Percentiles rank a stretch among this genome's conserved stretches.
These are phyloP conservation scores for Dactylorhiza incarnata DNA, from an alignment of 106 monocot species.

Conservation along the genomic window DNA sequence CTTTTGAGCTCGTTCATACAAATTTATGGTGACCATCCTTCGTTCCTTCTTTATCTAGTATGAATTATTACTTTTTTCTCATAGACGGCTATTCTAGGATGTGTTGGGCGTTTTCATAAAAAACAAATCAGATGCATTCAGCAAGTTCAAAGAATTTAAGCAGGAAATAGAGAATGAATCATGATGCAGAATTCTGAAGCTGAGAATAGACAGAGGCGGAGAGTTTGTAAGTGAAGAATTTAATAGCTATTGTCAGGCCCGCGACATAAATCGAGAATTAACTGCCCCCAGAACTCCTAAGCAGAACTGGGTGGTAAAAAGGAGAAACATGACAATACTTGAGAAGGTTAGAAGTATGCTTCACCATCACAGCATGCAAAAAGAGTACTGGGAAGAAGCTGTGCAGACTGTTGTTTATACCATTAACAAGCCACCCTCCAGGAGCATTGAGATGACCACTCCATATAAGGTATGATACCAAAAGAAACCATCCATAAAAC, in stretches of 20 bases:
- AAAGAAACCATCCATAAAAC: not conserved
- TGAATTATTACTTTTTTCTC: not conserved
- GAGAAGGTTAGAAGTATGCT: not conserved
- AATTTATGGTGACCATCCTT: not conserved
- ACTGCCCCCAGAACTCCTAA: too few relatives aligned
- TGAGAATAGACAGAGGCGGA: too few relatives aligned
- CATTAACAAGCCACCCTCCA: not conserved
- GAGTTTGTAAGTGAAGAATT: not conserved
- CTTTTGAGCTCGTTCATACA: not conserved
- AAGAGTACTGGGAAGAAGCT: too few relatives aligned
- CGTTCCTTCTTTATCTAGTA: not conserved
- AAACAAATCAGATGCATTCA: not conserved
- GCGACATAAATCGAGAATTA: too few relatives aligned
- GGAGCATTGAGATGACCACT: not conserved
- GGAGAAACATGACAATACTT: too few relatives aligned
- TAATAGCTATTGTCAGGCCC: not conserved
- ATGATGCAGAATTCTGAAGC: too few relatives aligned
- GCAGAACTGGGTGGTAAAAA: too few relatives aligned
- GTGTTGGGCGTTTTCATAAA: not conserved
- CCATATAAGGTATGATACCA: not conserved
- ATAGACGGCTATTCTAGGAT: not conserved
- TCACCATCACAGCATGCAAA: not conserved
- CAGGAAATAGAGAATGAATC: too few relatives aligned
- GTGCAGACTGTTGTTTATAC: not conserved
- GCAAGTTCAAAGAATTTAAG: too few relatives aligned